Base-by-base conservation (phyloP, 2,329 filamentous ascomycete genomes). In the Colletotrichum horii region DNA sequence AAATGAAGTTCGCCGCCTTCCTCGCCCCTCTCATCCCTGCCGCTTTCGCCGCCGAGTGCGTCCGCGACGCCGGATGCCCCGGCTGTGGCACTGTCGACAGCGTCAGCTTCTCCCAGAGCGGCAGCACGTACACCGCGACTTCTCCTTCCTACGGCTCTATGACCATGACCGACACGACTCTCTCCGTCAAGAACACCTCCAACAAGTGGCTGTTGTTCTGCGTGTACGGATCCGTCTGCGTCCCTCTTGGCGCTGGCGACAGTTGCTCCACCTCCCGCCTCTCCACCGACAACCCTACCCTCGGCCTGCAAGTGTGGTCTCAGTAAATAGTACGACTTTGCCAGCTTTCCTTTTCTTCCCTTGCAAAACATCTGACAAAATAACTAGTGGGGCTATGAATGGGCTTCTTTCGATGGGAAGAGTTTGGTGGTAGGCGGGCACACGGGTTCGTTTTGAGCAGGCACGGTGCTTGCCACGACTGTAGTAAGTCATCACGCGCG, bases 131-230 rank as follows among this genome's bases (percentile, higher is more conserved):
- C 28, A 72, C 70, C 1, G 70, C 70, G 28, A 61, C 34, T 8
- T 32, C 62, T 7, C n/a, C 70, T 8, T 61, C 62, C 5, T 72
- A 72, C 36, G 70, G 70, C 22, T 36, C 52, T 64, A 67, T 68
- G 64, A 72, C 36, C 12, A 61, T 68, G 55, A 22, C 32, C 36
- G 55, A 61, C 19, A 61, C 15, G n/a, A 72, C 70, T 9, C 28
- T 72, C 9, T 52, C 70, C 5, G 70, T 72, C 55, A 28, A 68
- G 36, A 72, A 72, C 70, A 68, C 64, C 14, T 67, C 70, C n/a
- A 62, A 68, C 16, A 72, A 68, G 28, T 72, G 64, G 70, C 36
- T 68, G 2, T 16, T 71, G 52, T 60, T 68, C 70, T 68, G 70
- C 70, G 30, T 30, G 7, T 72, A 68, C 55, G 70, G 55, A 22